These are phyloP conservation scores for Parmelia sp. DNA, from an alignment of 495 filamentous ascomycete species.

Conservation along the genomic window DNA sequence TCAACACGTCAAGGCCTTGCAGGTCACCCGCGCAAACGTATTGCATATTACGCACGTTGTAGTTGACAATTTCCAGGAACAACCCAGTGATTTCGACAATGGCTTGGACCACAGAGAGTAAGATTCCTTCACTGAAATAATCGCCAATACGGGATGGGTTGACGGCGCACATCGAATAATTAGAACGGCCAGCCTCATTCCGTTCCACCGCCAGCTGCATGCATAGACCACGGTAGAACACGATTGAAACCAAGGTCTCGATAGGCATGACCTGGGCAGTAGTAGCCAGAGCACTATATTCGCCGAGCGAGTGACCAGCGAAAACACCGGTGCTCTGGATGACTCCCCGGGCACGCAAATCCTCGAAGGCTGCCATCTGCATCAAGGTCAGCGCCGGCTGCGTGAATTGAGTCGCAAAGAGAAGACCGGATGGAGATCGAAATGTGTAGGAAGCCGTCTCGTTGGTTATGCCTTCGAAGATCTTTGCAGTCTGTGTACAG, in stretches of 20 bases:
- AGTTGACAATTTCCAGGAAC: slow-evolving; percentile 39
- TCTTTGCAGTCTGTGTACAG: slow-evolving; percentile 16
- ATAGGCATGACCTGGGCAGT: slow-evolving; percentile 30
- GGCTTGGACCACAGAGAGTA: no score
- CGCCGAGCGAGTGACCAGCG: slow-evolving; percentile 42
- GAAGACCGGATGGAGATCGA: slow-evolving; percentile 29
- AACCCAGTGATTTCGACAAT: background rate
- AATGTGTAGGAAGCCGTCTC: slow-evolving; percentile 34
- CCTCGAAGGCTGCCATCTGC: slow-evolving; percentile 34
- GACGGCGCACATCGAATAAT: slow-evolving; percentile 39
- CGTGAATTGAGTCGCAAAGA: slow-evolving; percentile 39
- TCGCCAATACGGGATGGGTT: slow-evolving; percentile 36
- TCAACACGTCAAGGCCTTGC: no score
- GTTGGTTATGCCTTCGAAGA: slow-evolving; percentile 27
- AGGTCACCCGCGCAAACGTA: slow-evolving; percentile 42
- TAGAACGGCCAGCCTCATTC: slow-evolving; percentile 28
- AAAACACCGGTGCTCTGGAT: slow-evolving; percentile 29
- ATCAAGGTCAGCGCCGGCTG: slow-evolving; percentile 38
- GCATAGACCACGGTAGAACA: slow-evolving; percentile 39
- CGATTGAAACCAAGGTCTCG: slow-evolving; percentile 29
- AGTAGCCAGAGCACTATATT: slow-evolving; percentile 35
- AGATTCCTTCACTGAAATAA: no score
- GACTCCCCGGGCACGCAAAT: slow-evolving; percentile 31
- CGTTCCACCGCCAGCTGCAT: slow-evolving; percentile 38
- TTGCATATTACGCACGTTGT: slow-evolving; percentile 36